phyloP scores from a whole-genome alignment of 1,284 basidiomycete genomes.

The Ustilago trichophora region DNA sequence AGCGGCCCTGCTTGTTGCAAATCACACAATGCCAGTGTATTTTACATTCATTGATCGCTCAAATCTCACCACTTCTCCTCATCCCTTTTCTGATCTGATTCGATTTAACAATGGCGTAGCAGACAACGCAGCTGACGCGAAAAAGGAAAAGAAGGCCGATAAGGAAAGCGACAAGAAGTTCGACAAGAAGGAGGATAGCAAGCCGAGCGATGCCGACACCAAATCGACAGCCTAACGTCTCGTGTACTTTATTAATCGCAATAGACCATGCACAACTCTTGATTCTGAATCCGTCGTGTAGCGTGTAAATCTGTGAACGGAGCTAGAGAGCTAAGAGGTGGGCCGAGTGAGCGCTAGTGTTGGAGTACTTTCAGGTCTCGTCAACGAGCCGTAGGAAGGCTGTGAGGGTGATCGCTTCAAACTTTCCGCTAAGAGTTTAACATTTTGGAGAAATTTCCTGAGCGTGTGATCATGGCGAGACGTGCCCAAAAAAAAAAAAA shows the following conservation, averaged over 20 bases:
- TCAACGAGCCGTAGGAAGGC: not conserved
- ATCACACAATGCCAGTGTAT: slow-evolving; percentile 1
- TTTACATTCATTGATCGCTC: slow-evolving; percentile 17
- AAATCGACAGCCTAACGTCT: slow-evolving; percentile 3
- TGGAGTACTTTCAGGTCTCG: not conserved
- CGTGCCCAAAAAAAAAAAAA: no score
- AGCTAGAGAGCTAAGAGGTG: not conserved
- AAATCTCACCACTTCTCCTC: slow-evolving; percentile 28
- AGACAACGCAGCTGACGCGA: slow-evolving; percentile 4
- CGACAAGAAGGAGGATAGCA: slow-evolving; percentile 5
- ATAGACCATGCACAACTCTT: slow-evolving; percentile 6
- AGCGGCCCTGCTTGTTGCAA: no score
- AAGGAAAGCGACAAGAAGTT: not conserved
- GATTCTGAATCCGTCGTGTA: not conserved
- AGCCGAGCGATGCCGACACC: slow-evolving; percentile 7
- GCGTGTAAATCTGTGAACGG: not conserved
- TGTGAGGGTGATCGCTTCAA: not conserved
- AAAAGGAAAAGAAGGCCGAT: slow-evolving; percentile 4
- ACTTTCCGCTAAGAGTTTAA: not conserved
- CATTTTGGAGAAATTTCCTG: not conserved
- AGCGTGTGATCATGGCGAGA: not conserved
- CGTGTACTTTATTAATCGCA: slow-evolving; percentile 7
- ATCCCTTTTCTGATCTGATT: not conserved
- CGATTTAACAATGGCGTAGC: not conserved
- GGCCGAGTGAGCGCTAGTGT: not conserved